Evolutionary conservation across 345 rosid species (phyloP), one percentile per base, ranked within the genome.

Genomic region (Corymbia maculata): DNA sequence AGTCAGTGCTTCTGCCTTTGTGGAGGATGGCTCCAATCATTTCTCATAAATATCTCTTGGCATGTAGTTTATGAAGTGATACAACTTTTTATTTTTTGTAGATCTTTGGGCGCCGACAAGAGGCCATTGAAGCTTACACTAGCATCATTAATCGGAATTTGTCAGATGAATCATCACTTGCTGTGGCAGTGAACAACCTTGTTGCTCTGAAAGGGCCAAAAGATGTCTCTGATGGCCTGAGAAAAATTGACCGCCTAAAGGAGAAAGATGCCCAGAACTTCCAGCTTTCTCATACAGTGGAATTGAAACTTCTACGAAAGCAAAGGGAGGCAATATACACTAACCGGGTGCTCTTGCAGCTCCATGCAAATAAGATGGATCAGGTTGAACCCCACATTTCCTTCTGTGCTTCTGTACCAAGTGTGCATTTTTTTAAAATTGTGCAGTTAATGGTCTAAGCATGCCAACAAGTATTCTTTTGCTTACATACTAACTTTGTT

Each of bases 361-460:
- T 97, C 89, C 99, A 98, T 89, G 95, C 99, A 47, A 97, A 96
- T 91, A 97, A 97, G 94, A 90, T 97, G 92, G 99, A 97, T 91
- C 99, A 95, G 99, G 98, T 97, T 32, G 88, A 21, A 85, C 51
- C 51, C 90, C 30, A 89, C 45, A 79, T 85, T 44, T 51, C 22
- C 87, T 87, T 87, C 30, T 88, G 82, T 75, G 82, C 82, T 75
- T 36, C 82, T 75, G 17, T 19, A 19, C 49, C 82, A 55, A 87
- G 51, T 22, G 49, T 50, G 84, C 66, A 17, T 80, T 17, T 61
- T 64, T 22, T 61, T 26, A 32, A 87, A 32, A 88, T 85, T 32
- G 88, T 42, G 22, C 52, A 90, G 50, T 70, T 50, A 68, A 75
- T 36, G 82, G 82, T 44, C 66, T 87, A 36, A 24, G 79, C 12